These are phyloP conservation scores for Favolaschia claudopus DNA, from an alignment of 768 basidiomycete species.

Conservation along the genomic window DNA sequence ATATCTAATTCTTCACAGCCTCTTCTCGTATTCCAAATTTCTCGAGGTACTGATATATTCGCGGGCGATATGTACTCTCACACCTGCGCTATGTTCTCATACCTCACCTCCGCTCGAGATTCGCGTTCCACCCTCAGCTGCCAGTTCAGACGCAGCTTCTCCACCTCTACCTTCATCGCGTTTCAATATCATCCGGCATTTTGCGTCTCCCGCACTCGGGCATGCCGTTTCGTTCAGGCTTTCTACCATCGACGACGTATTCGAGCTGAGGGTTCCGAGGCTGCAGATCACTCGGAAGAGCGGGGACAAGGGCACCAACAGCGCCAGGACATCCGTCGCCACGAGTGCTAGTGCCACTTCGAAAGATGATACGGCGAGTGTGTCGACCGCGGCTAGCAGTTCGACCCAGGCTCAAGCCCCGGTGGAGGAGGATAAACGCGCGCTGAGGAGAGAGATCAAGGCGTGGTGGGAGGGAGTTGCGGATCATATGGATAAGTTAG, in stretches of 20 bases:
- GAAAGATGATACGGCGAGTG: background rate
- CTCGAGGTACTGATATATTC: slow-evolving; percentile 63
- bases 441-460: slow-evolving; percentile 66
- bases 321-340: background rate
- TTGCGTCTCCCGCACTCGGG: slow-evolving; percentile 28
- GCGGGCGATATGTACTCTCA: slow-evolving; percentile 40
- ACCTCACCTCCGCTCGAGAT: slow-evolving; percentile 34
- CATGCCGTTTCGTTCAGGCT: slow-evolving; percentile 54
- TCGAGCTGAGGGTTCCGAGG: slow-evolving; percentile 66
- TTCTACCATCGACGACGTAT: slow-evolving; percentile 59
- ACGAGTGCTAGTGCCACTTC: background rate
- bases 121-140: background rate
- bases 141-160: slow-evolving; percentile 9
- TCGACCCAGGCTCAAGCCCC: slow-evolving; percentile 15
- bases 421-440: slow-evolving; percentile 51
- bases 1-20: slow-evolving; percentile 29
- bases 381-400: background rate
- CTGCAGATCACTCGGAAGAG: slow-evolving; percentile 57
- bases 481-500: slow-evolving; percentile 67
- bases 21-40: slow-evolving; percentile 65
- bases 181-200: slow-evolving; percentile 53
- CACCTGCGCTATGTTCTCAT: slow-evolving; percentile 57
- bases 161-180: slow-evolving; percentile 38
- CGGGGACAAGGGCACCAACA: slow-evolving; percentile 22
- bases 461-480: slow-evolving; percentile 72